phyloP scores from a whole-genome alignment of 2,329 filamentous ascomycete genomes.

The Fusarium sp. region DNA sequence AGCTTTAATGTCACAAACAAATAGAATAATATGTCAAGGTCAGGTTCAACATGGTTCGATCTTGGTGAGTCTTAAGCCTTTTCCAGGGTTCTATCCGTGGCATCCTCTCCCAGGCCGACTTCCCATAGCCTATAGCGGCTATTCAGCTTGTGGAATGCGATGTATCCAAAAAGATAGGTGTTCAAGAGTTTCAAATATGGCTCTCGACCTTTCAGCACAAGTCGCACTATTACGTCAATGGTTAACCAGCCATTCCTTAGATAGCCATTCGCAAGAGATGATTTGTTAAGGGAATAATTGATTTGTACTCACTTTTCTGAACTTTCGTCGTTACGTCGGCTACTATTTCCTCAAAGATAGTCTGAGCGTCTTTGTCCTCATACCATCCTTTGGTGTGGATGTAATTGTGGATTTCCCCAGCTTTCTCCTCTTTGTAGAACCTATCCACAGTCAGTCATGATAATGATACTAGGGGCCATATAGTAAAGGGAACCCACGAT shows the following conservation, averaged over 20 bases:
- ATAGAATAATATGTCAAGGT: no score
- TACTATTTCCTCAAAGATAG: constrained; percentile 3
- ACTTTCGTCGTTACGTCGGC: background rate
- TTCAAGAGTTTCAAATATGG: background rate
- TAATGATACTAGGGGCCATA: rapidly evolving
- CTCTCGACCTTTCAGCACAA: background rate
- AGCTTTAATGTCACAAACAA: no score
- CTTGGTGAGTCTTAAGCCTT: rapidly evolving
- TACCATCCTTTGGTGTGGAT: constrained; percentile 27
- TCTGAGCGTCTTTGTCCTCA: background rate
- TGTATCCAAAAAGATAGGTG: background rate
- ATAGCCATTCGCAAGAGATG: no score
- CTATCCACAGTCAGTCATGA: background rate
- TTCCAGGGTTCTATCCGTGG: background rate
- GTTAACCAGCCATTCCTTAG: no score
- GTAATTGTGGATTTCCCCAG: constrained; percentile 17
- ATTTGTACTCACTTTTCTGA: constrained; percentile 2
- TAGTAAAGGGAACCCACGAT: constrained; percentile 4
- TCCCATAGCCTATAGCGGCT: constrained; percentile 15
- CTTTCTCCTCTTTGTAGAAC: constrained; percentile 26
- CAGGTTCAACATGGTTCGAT: no score
- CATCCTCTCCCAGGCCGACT: constrained; percentile 6
- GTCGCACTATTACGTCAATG: background rate
- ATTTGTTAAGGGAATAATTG: no score
- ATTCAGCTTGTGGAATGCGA: constrained; percentile 10